phyloP scores from a whole-genome alignment of 169 alveolate genomes.

The Plasmodium cynomolgi region DNA sequence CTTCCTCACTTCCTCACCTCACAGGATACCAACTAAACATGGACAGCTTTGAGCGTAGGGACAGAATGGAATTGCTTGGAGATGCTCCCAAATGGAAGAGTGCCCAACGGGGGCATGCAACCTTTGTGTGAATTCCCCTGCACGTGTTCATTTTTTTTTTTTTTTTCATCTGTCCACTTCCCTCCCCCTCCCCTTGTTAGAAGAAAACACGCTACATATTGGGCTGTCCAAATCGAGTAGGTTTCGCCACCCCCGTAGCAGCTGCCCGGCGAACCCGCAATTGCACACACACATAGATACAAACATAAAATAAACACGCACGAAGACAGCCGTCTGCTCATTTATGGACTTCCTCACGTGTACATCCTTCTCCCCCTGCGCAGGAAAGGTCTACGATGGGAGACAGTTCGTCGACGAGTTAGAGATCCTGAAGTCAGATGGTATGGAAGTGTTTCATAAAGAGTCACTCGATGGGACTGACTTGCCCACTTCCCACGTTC shows the following conservation, averaged over 20 bases:
- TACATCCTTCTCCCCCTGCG: background rate
- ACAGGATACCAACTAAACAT: constrained; percentile 56
- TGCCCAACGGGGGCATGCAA: background rate
- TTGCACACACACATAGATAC: background rate
- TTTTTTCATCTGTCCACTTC: background rate
- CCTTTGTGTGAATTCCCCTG: background rate
- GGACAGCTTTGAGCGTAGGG: constrained; percentile 21
- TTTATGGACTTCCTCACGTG: background rate
- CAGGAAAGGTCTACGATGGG: constrained; percentile 63
- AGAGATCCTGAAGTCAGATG: constrained; percentile 23
- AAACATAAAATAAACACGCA: background rate
- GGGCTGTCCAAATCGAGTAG: constrained; percentile 51
- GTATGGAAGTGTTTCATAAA: background rate
- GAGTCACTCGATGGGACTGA: background rate
- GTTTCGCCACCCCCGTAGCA: background rate
- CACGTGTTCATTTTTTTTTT: background rate
- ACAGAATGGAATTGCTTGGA: background rate
- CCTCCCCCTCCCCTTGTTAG: background rate
- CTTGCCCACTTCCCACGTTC: background rate
- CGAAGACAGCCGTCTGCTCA: too few species aligned
- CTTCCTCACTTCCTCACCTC: background rate
- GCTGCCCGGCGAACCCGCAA: background rate
- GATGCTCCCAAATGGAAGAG: background rate
- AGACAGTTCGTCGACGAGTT: constrained; percentile 28
- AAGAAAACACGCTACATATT: constrained; percentile 33